Evolutionary conservation across 2,329 filamentous ascomycete species (phyloP).

Genomic region (Botrytis aclada): DNA sequence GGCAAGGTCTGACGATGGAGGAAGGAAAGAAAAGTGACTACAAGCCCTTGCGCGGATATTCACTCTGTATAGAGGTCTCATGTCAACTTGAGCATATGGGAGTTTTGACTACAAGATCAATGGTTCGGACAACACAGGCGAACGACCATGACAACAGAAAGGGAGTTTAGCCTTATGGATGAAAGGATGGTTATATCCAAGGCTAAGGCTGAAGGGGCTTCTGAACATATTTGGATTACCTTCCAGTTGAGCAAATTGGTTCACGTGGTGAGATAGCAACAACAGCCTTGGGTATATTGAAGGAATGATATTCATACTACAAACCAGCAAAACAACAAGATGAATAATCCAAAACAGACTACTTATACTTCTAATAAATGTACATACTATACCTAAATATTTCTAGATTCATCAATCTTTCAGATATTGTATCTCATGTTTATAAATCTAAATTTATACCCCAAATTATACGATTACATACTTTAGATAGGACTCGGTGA

Average conservation of each 20-base stretch:
- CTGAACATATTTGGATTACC: not conserved
- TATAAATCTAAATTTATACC: too few species aligned
- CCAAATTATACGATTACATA: not conserved
- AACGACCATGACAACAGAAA: not conserved
- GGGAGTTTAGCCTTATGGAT: not conserved
- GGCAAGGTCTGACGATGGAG: not conserved
- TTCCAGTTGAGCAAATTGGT: not conserved
- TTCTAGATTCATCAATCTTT: too few species aligned
- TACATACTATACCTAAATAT: too few species aligned
- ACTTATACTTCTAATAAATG: too few species aligned
- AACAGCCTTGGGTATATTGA: not conserved
- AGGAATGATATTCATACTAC: not conserved
- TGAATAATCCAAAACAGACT: not conserved
- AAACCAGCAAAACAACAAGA: not conserved
- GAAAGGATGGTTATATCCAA: not conserved
- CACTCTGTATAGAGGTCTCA: not conserved
- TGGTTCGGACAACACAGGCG: not conserved
- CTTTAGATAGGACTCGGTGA: not conserved
- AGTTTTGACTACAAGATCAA: not conserved
- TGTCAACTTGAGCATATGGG: not conserved
- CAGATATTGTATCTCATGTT: too few species aligned
- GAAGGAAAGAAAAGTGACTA: not conserved
- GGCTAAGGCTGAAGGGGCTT: not conserved
- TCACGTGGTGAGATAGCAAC: not conserved
- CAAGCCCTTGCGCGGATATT: not conserved